Base-by-base conservation (phyloP, 257 asterid species). In the Solanum appendiculatum region DNA sequence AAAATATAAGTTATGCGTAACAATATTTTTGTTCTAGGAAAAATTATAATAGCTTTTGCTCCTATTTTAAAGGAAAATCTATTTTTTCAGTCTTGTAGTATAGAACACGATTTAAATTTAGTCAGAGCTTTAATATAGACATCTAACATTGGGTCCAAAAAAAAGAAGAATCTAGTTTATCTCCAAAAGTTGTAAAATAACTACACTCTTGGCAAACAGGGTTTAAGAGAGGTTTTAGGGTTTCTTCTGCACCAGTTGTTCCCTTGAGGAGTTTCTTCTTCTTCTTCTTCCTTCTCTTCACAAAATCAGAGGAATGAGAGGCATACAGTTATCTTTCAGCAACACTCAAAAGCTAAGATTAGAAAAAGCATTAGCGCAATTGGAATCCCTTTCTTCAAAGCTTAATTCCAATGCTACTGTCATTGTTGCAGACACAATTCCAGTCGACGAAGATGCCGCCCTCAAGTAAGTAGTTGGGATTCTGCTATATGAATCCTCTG, bases 401-500 rank as follows among this genome's bases (percentile, higher is more conserved):
- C 84, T 92, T 48, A 94, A 92, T 89, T 91, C 97, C 86, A 94
- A 97, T 82, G 95, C 99, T 70, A 88, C 95, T 39, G 99, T 97
- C 91, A 90, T 92, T 46, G 96, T 97, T 48, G 95, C 99, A 16
- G 99, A 97, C 87, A 91, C 91, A 70, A 95, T 97, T 64, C 90
- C 99, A 70, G 96, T 97, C 89, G 92, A 95, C 86, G 99, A 95
- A 90, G 99, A 95, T 86, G 97, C 96, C 86, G 93, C 94, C 29
- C 98, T 95, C 91, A 95, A 96, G 99, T 96, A 92, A 23, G 77
- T 63, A 70, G 13, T 33, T 33, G 25, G 39, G 39, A 37, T 5
- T 66, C 73, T 66, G 3, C 77, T 69, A 18, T 68, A 68, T 68
- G 36, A 64, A 64, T 64, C 72, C 12, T 64, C 0, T 64, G 36